Base-by-base conservation (phyloP, 805 yeast genomes). In the Ogataea dorogensis region DNA sequence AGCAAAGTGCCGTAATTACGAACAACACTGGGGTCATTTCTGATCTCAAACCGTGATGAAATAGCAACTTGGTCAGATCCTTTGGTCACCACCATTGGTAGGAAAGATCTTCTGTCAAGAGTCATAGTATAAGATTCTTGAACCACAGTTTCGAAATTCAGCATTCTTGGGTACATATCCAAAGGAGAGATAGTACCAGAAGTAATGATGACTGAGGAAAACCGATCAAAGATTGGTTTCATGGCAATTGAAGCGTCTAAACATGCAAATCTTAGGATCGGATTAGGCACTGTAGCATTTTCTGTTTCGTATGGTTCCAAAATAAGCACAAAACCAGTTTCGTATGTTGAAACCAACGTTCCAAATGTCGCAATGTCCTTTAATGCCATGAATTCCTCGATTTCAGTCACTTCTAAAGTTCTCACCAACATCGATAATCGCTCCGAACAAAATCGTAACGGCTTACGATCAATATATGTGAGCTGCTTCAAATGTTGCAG, bases 31-130 rank as follows among this genome's bases (percentile, higher is more conserved):
- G 98, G 98, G 60, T 93, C 98, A 56, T 93, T 93, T 60, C 99
- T 73, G 43, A 93, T 93, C 63, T 93, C 97, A 60, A 93, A 93
- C 54, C 97, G 75, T 0, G 98, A 91, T 2, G 96, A 85, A 11
- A 93, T 91, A 0, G 97, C 91, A 12, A 93, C 98, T 61, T 93
- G 99, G 61, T 93, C 99, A 0, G 97, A 85, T 0, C 98, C 98
- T 58, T 94, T 91, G 0, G 99, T 91, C 8, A 93, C 94, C 48
- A 93, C 81, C 81, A 93, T 76, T 8, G 99, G 99, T 51, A 93
- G 70, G 59, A 93, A 93, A 0, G 98, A 85, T 45, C 95, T 69
- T 51, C 95, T 76, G 3, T 95, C 88, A 47, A 93, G 73, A 0
- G 98, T 86, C 97, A 93, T 93, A 1, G 97, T 78, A 56, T 93